Conservation (phyloP, 331 rosid species). For the Malus hybrid region DNA sequence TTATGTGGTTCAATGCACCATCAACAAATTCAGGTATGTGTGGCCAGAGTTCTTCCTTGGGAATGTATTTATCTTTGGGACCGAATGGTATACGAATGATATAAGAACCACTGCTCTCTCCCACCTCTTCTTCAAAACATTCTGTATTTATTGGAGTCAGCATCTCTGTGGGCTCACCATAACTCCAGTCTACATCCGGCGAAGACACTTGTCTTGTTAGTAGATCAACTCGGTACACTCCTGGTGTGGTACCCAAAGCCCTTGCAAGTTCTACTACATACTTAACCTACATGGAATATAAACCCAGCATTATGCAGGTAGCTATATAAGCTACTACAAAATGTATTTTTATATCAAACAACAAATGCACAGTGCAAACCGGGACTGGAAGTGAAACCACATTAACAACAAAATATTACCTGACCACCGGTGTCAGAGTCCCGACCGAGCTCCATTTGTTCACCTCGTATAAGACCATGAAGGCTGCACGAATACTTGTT, state of each 20-base stretch:
- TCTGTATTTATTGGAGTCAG: conserved; percentile 55
- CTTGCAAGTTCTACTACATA: conserved; percentile 97
- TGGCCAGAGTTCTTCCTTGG: conserved; percentile 93
- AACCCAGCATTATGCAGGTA: conserved; percentile 11
- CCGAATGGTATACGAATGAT: conserved; percentile 95
- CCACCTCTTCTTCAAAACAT: conserved; percentile 56
- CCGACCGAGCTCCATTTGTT: conserved; percentile 97
- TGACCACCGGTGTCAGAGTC: conserved; percentile 99
- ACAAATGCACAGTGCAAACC: neutral
- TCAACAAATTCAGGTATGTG: conserved; percentile 97
- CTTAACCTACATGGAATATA: conserved; percentile 52
- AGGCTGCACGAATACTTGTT: conserved; percentile 46
- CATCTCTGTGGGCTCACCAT: conserved; percentile 92
- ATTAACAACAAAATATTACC: conserved; percentile 34
- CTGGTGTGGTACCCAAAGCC: conserved; percentile 95
- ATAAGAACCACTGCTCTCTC: conserved; percentile 96
- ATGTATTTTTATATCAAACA: neutral
- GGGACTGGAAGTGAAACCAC: neutral
- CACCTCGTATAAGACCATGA: conserved; percentile 92
- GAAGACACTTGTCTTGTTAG: conserved; percentile 85
- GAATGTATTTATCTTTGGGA: conserved; percentile 75
- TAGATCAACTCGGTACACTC: conserved; percentile 94
- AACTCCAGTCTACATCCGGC: conserved; percentile 83
- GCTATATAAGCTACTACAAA: conserved; percentile 5
- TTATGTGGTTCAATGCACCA: conserved; percentile 80